Evolutionary conservation across 257 asterid species (phyloP), one percentile per base, ranked within the genome.

Genomic region (Solanum sejunctum): DNA sequence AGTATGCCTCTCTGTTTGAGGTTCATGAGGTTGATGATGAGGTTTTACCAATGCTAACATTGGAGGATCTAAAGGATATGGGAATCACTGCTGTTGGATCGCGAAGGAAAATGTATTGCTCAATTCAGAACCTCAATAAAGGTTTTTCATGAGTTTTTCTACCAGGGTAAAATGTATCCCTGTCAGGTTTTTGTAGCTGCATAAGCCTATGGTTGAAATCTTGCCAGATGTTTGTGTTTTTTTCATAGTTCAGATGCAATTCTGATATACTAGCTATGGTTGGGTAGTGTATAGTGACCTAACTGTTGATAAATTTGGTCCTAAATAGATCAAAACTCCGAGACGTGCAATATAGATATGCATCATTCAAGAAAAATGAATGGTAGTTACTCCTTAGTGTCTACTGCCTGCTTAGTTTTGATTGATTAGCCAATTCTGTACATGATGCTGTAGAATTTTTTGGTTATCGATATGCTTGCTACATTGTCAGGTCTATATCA

Each of bases 61-160:
- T 95, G 89, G 99, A 95, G 87, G 99, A 94, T 92, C 96, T 95
- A 18, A 95, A 93, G 88, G 99, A 94, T 85, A 95, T 95, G 99
- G 98, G 98, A 43, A 90, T 95, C 58, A 95, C 85, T 85, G 97
- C 98, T 0, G 98, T 95, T 10, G 98, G 99, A 28, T 92, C 98
- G 8, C 84, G 98, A 85, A 90, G 98, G 92, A 95, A 95, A 86
- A 93, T 95, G 95, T 92, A 89, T 84, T 81, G 93, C 16, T 90
- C 97, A 16, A 93, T 95, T 82, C 91, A 90, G 87, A 93, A 93
- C 87, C 94, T 93, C 71, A 89, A 88, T 47, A 93, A 92, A 87
- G 92, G 94, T n/a, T 91, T 95, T 82, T 92, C 94, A 81, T 93
- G 92, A 93, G 86, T 89, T 69, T 89, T 69, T 8, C 26, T 16